These are phyloP conservation scores for Zizania latifolia DNA, from an alignment of 176 grass and related monocot species.

Conservation along the genomic window DNA sequence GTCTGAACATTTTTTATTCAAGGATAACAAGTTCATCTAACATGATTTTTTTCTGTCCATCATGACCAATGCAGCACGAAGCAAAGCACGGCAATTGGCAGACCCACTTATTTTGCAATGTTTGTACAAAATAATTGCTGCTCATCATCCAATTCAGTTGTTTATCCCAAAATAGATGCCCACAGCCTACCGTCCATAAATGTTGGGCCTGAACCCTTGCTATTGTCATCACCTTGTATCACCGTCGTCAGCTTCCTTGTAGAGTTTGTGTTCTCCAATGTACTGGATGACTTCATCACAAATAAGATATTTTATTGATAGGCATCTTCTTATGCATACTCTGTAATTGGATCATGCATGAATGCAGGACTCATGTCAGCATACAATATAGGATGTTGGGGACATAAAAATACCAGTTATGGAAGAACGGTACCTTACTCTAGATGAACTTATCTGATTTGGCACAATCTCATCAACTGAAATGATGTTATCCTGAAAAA, in stretches of 20 bases:
- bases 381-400: not conserved
- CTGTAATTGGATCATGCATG: constrained; percentile 22
- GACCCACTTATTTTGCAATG: not conserved
- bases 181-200: not conserved
- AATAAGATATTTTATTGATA: constrained; percentile 77
- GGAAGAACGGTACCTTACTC: constrained; percentile 55
- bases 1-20: no score
- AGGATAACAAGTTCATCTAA: no score
- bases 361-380: not conserved
- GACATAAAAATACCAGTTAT: not conserved
- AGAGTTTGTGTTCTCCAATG: constrained; percentile 61
- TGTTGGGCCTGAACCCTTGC: no score
- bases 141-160: not conserved
- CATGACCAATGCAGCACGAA: no score
- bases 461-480: constrained; percentile 71
- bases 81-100: no score
- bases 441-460: constrained; percentile 94
- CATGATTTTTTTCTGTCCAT: no score
- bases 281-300: constrained; percentile 75
- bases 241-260: constrained; percentile 8
- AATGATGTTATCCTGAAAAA: constrained; percentile 69
- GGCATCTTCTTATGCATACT: constrained; percentile 48
- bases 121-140: not conserved
- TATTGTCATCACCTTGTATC: constrained; percentile 4
- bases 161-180: not conserved